Evolutionary conservation across 306 rosid genomes (phyloP).

Genomic region (Vigna radiata): DNA sequence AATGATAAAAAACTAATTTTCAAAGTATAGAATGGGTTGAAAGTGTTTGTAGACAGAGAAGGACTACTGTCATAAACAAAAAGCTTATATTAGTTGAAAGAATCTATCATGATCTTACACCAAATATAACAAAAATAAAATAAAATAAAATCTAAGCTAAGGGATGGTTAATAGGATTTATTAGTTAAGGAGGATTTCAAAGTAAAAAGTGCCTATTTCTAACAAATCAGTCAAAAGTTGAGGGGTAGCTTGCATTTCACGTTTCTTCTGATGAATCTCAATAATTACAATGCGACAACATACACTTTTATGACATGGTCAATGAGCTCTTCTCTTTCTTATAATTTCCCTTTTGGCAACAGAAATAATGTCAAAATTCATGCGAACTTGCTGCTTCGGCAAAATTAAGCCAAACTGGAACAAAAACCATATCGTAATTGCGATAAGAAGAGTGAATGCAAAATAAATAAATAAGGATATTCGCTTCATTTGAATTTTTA

Average conservation of each 20-base stretch:
- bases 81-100: not conserved
- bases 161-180: not conserved
- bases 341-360: constrained; percentile 10
- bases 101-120: not conserved
- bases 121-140: not conserved
- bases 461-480: constrained; percentile 29
- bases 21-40: not conserved
- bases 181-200: not conserved
- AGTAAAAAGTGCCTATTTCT: constrained; percentile 8
- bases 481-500: constrained; percentile 12
- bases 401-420: constrained; percentile 7
- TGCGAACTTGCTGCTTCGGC: not conserved
- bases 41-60: constrained; percentile 5
- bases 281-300: constrained; percentile 14
- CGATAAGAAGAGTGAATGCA: not conserved
- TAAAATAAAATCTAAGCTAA: not conserved
- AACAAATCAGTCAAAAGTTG: constrained; percentile 22
- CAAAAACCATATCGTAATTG: not conserved
- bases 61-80: not conserved
- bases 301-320: not conserved
- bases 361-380: not conserved
- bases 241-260: not conserved
- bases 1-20: not conserved
- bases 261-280: not conserved
- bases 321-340: not conserved